phyloP scores from a whole-genome alignment of 495 filamentous ascomycete genomes.

The Rostrohypoxylon terebratum region DNA sequence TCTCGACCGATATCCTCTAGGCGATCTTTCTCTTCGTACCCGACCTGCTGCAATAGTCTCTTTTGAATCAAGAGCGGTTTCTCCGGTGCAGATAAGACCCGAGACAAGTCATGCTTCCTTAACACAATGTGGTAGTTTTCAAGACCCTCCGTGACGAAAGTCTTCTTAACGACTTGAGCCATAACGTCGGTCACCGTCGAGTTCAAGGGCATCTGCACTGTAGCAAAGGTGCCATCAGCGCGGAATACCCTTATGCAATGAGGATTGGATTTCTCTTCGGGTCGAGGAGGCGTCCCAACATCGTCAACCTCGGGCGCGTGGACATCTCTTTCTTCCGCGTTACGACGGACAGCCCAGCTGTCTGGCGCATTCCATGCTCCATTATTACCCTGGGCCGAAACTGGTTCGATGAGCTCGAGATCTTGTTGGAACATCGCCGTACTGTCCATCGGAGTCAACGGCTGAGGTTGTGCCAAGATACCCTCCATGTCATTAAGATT shows the following conservation, averaged over 20 bases:
- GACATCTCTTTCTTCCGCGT: slow-evolving; percentile 65
- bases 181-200: slow-evolving; percentile 88
- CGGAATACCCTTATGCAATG: slow-evolving; percentile 98
- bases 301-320: slow-evolving; percentile 68
- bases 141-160: slow-evolving; percentile 86
- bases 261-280: slow-evolving; percentile 72
- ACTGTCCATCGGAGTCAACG: slow-evolving; percentile 69
- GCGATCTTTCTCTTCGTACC: slow-evolving; percentile 86
- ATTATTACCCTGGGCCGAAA: slow-evolving; percentile 54
- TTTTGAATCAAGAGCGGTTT: slow-evolving; percentile 93
- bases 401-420: slow-evolving; percentile 44
- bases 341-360: slow-evolving; percentile 87
- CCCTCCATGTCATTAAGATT: slow-evolving; percentile 86
- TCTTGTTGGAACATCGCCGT: slow-evolving; percentile 66
- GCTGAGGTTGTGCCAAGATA: slow-evolving; percentile 75
- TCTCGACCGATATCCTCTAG: slow-evolving; percentile 97
- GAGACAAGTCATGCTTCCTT: slow-evolving; percentile 89
- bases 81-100: slow-evolving; percentile 81
- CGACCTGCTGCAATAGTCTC: slow-evolving; percentile 88
- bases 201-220: slow-evolving; percentile 81
- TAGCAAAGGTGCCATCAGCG: slow-evolving; percentile 92
- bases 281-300: slow-evolving; percentile 68
- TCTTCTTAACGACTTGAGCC: slow-evolving; percentile 86
- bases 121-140: slow-evolving; percentile 96
- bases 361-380: slow-evolving; percentile 88